Evolutionary conservation across 2,329 filamentous ascomycete species (phyloP), one percentile per base, ranked within the genome.

Genomic region (Fusarium tricinctum): DNA sequence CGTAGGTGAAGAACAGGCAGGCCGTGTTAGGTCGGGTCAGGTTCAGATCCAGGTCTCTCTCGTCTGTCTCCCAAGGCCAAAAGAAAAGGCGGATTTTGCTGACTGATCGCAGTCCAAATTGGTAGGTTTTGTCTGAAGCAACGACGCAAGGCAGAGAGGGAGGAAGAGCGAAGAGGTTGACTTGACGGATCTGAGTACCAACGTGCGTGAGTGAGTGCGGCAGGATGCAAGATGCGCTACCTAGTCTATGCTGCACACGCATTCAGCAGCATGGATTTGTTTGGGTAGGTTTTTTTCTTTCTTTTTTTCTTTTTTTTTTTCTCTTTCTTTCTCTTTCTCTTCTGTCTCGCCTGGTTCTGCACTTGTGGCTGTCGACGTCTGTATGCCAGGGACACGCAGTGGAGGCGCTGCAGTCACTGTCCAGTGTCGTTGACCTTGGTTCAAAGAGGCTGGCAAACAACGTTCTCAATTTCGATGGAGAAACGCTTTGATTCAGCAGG

Each of bases 181-280:
- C 48, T 56, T 55, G 57, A 44, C 51, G 42, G 48, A 44, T 62
- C 23, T 60, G 57, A 20, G 51, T 61, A 48, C 40, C 47, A 50
- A 46, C 23, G 46, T 53, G 46, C 30, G 44, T 57, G 58, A 40
- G 52, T 69, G 47, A 38, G 57, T 54, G 63, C 50, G 58, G 68
- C 68, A 72, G 71, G 69, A 68, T 73, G 70, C 60, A 63, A 35
- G 33, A n/a, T 35, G 33, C 33, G 14, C 33, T 35, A 35, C 33
- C 28, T 30, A 30, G 28, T 30, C 66, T 66, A 69, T 70, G 69
- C 66, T 65, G 71, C 65, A 63, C 69, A 69, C 75, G 74, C 74
- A 73, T 68, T 71, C 69, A 69, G 63, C 72, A 69, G 72, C 66
- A 75, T 69, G 71, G 67, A 67, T 61, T 67, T 71, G 59, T 70